Evolutionary conservation across 2,329 filamentous ascomycete genomes (phyloP), one percentile per base, ranked within the genome.

Genomic region (Trichophyton rubrum): DNA sequence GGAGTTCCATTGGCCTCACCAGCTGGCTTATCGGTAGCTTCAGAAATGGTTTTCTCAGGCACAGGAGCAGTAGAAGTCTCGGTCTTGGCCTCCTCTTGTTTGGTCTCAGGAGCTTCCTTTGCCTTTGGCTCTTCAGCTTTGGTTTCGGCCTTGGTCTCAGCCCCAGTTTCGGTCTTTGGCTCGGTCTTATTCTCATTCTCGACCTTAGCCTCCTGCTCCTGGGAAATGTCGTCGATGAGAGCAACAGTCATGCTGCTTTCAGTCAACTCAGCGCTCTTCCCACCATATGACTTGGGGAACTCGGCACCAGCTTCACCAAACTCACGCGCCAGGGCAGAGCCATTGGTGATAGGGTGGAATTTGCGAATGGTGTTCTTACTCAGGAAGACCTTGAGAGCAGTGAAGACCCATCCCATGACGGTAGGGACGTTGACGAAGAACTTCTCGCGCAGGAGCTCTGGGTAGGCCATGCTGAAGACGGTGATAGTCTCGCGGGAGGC

Each of bases 391-490:
- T 90, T 90, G 78, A 90, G 86, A 59, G 86, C 80, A 20, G 79
- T 78, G 72, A 88, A 90, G 71, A 90, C 82, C 80, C 91, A 96
- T 61, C 89, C 88, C 91, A 96, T 96, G 68, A 96, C 80, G 60
- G 85, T 75, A 0, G 92, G 92, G 4, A 96, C 89, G 69, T 96
- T 96, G 76, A 96, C 88, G 71, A 96, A 96, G 80, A 91, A 96
- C 79, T 96, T 96, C 77, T 92, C 84, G 67, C 84, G 84, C 56
- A 96, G 81, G 8, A 95, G 84, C 77, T 96, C 92, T 0, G 92
- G 91, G 76, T 96, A 96, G 66, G 88, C 88, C 66, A 83, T 85
- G 58, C 85, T 83, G 72, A 96, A 90, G 58, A 88, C 80, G 63
- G 87, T 81, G 72, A 96, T 95, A 53, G 89, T 91, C 76, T 91